phyloP scores from a whole-genome alignment of 1,139 yeast species.

The Sugiyamaella sp. region DNA sequence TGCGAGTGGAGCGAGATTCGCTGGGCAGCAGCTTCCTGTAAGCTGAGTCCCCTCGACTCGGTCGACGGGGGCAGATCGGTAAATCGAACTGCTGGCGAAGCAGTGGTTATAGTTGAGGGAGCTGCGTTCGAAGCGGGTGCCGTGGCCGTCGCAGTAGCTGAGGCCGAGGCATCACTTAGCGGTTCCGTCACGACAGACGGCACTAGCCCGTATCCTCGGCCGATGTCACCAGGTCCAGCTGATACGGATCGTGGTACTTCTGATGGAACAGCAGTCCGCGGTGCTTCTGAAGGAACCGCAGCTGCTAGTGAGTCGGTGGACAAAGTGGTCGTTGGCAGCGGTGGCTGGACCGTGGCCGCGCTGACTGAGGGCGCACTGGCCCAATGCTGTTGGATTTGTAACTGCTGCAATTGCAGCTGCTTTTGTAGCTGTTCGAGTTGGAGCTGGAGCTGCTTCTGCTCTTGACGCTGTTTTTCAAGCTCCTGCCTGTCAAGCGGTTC shows the following conservation, averaged over 20 bases:
- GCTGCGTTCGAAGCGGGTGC: background rate
- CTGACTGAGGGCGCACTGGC: background rate
- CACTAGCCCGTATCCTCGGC: no score
- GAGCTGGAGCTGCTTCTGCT: conserved; percentile 12
- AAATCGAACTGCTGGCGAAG: background rate
- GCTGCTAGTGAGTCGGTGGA: no score
- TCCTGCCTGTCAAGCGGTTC: conserved; percentile 8
- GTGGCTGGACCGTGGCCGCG: background rate
- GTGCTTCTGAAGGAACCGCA: background rate
- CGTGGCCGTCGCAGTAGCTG: background rate
- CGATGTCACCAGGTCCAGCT: background rate
- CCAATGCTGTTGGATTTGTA: conserved; percentile 15
- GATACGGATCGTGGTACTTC: background rate
- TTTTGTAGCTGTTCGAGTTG: conserved; percentile 15
- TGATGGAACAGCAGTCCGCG: background rate
- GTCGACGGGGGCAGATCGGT: background rate
- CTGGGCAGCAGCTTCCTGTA: conserved; percentile 4
- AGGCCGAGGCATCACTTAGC: background rate
- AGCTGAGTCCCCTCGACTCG: background rate
- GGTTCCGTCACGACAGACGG: background rate
- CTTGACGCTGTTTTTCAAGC: conserved; percentile 8
- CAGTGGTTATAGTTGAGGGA: background rate
- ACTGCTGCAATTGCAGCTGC: conserved; percentile 15
- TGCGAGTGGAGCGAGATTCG: background rate
- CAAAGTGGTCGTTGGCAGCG: background rate